Evolutionary conservation across 2,329 filamentous ascomycete genomes (phyloP), one percentile per base, ranked within the genome.

Genomic region (Pseudogymnoascus sp.): DNA sequence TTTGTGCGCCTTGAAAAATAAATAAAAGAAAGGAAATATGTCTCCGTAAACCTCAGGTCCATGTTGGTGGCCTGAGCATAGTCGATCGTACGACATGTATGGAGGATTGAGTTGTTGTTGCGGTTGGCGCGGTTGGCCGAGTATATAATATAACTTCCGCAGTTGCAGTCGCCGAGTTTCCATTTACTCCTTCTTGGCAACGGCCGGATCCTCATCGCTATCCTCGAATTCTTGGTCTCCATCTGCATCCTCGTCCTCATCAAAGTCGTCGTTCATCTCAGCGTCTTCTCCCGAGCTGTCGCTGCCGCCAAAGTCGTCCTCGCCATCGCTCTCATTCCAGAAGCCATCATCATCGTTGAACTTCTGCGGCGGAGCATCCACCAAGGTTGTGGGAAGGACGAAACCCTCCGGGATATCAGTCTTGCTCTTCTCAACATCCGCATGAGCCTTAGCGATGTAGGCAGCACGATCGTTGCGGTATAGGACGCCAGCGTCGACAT

Each of bases 401-500:
- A 93, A 93, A 0, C 83, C 91, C 0, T 79, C 77, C 0, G 95
- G 93, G 2, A 96, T 91, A 71, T 96, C 90, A 67, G 81, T 78
- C 77, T 90, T 90, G 11, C 90, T 93, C 54, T 78, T 79, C 67
- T 89, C 86, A 4, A 95, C 88, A 34, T 91, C 84, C 47, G 85
- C 83, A 67, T 78, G 81, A 1, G 93, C 91, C 69, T 81, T 82
- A 47, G 79, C 76, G 71, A 91, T 86, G 80, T 96, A 99, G 34
- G 80, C 75, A 1, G 80, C 78, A 0, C 86, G 85, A 34, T 87
- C 77, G 69, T 93, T 91, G 65, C 93, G 87, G 71, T 96, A 88
- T 79, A 92, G 84, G 23, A 97, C 88, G 64, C 91, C 86, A 1
- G 95, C 93, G 69, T 97, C 93, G 63, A 97, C 93, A 74, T 97